A percentile compares a stretch with the other conserved stretches of the same genome.
phyloP scores from a whole-genome alignment of 192 early-diverging fungal genomes.

The Backusella parvicylindrica region DNA sequence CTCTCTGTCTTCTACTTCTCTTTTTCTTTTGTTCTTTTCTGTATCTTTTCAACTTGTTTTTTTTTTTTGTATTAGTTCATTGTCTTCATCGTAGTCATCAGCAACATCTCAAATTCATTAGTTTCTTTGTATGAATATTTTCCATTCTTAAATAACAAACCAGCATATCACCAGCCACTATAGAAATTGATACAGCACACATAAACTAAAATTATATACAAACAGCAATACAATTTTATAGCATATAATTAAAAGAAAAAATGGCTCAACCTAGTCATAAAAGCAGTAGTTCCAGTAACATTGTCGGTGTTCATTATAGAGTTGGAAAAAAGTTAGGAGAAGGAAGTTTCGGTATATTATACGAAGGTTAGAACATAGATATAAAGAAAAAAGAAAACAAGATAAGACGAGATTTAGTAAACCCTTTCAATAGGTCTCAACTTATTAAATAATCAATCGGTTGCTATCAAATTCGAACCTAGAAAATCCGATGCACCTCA shows the following conservation, averaged over 20 bases:
- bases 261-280: background rate
- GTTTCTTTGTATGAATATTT: background rate
- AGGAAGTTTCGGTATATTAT: constrained; percentile 97
- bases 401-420: background rate
- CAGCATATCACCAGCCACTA: background rate
- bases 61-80: background rate
- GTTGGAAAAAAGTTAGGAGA: constrained; percentile 97
- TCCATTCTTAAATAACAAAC: background rate
- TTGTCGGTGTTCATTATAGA: constrained; percentile 95
- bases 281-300: constrained; percentile 50
- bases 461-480: constrained; percentile 97
- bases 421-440: constrained; percentile 60
- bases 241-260: background rate
- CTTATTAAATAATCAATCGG: constrained; percentile 84
- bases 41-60: background rate
- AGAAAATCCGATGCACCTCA: constrained; percentile 97
- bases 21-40: constrained; percentile 8
- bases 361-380: constrained; percentile 73
- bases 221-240: background rate
- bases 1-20: background rate
- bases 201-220: background rate
- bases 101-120: background rate
- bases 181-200: background rate
- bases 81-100: background rate
- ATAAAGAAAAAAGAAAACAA: background rate